A percentile compares a stretch with the other conserved stretches of the same genome.
These are phyloP conservation scores for Aotearoamyces nothofagi DNA, from an alignment of 2,329 filamentous ascomycete genomes.

Conservation along the genomic window DNA sequence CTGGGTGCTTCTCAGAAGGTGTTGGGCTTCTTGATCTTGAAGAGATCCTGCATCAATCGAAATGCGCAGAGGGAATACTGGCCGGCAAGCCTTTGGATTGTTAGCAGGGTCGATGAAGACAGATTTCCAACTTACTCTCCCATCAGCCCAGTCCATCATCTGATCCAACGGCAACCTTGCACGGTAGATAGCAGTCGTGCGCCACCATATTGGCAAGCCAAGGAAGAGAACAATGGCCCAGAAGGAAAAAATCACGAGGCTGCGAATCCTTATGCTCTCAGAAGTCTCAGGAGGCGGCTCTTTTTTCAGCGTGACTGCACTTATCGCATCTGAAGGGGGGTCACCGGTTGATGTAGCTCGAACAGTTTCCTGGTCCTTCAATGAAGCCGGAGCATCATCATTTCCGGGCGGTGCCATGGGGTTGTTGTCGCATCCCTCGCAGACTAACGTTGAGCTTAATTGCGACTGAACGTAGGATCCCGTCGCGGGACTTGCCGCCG, in stretches of 20 bases:
- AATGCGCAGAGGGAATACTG: slow-evolving; percentile 77
- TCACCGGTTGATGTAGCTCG: no score
- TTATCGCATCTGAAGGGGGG: slow-evolving; percentile 12
- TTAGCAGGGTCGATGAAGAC: slow-evolving; percentile 6
- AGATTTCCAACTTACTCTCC: slow-evolving; percentile 43
- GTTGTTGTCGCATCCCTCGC: background rate
- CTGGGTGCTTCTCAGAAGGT: slow-evolving; percentile 68
- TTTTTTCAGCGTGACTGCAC: slow-evolving; percentile 13
- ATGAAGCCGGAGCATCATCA: slow-evolving; percentile 1
- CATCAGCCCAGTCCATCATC: slow-evolving; percentile 88
- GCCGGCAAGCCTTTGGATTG: slow-evolving; percentile 56
- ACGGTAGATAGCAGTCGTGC: slow-evolving; percentile 83
- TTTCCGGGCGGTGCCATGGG: background rate
- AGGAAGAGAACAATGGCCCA: slow-evolving; percentile 76
- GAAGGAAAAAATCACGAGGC: slow-evolving; percentile 69
- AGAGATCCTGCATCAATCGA: slow-evolving; percentile 56
- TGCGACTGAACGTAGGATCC: no score
- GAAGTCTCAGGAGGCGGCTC: slow-evolving; percentile 60
- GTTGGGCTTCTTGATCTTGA: slow-evolving; percentile 50
- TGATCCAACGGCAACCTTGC: slow-evolving; percentile 67
- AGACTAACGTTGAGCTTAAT: no score
- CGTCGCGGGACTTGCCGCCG: no score
- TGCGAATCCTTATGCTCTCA: slow-evolving; percentile 53
- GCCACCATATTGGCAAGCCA: slow-evolving; percentile 90
- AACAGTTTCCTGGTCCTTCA: slow-evolving; percentile 6